Base-by-base conservation (phyloP, 1,139 yeast species). In the Pichia sorboxylosa region DNA sequence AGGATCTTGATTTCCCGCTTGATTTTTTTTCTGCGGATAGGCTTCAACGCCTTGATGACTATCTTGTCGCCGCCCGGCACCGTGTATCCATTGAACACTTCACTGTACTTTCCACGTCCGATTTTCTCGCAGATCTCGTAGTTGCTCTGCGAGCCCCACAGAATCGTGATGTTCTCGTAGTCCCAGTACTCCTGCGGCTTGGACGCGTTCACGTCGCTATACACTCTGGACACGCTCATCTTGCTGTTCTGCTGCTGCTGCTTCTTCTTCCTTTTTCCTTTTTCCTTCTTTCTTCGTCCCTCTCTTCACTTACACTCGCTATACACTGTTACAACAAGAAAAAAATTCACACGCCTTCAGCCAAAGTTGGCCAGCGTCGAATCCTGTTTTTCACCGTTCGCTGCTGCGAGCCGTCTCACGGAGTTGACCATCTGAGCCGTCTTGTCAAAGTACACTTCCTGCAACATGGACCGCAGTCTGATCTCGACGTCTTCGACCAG, bases 381-480 rank as follows among this genome's bases (percentile, higher is more conserved):
- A 20, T 20, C 11, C 22, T 20, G 22, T 20, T 20, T n/a, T n/a
- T n/a, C n/a, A n/a, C n/a, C n/a, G n/a, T n/a, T n/a, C n/a, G n/a
- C n/a, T n/a, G n/a, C n/a, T n/a, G n/a, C n/a, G n/a, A n/a, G n/a
- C n/a, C n/a, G n/a, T n/a, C n/a, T n/a, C 46, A 83, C 63, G 50
- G 82, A 94, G 31, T 73, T 70, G 17, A 83, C 59, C 33, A 87
- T 77, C 51, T 87, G 96, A 51, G 83, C 76, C 24, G 94, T 82
- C 61, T 90, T 90, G 49, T 93, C 97, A 52, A 90, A 90, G 54
- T 90, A 90, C 18, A 90, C 97, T 42, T 84, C 94, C 54, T 87
- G 94, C 41, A 90, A 66, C 58, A 82, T 64, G 48, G 81, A 83
- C 56, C 98, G 71, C 60, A 90, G 65, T 53, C 80, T 84, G 44